These are phyloP conservation scores for Hippophae rhamnoides DNA, from an alignment of 306 rosid species.

Conservation along the genomic window DNA sequence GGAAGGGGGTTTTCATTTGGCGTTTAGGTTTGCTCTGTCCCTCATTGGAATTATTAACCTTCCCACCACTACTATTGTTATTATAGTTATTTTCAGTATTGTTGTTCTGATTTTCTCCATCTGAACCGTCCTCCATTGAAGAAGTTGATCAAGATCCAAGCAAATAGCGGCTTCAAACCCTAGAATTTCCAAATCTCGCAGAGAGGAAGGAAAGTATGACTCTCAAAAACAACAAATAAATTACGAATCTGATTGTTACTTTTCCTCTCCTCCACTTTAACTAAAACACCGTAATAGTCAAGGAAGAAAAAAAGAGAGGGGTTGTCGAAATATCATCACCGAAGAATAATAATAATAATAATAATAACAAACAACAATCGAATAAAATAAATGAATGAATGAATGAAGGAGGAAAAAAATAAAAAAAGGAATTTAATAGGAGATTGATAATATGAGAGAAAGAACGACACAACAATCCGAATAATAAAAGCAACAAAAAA, in stretches of 20 bases:
- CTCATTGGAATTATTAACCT: constrained; percentile 65
- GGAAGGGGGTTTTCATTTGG: constrained; percentile 97
- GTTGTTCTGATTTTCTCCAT: constrained; percentile 48
- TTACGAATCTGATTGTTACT: constrained; percentile 23
- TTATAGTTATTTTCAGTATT: constrained; percentile 26
- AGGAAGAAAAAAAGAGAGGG: constrained; percentile 43
- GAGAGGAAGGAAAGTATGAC: constrained; percentile 10
- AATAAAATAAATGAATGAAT: constrained; percentile 18
- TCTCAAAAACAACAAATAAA: constrained; percentile 25
- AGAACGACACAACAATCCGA: constrained; percentile 22
- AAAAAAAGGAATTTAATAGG: constrained; percentile 4
- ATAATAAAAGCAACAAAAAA: constrained; percentile 40
- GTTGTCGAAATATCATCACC: constrained; percentile 41
- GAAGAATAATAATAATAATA: constrained; percentile 11
- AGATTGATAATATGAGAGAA: constrained; percentile 28
- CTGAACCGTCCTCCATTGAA: constrained; percentile 70
- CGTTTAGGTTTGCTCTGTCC: constrained; percentile 92
- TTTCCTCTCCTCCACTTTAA: constrained; percentile 21
- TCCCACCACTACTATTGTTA: constrained; percentile 14
- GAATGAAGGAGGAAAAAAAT: constrained; percentile 14
- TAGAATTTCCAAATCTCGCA: constrained; percentile 34
- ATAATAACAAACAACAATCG: neutral
- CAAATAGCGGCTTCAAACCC: constrained; percentile 13
- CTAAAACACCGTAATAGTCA: constrained; percentile 63
- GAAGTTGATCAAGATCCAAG: constrained; percentile 46